These are phyloP conservation scores for Ceratocystis lukuohia DNA, from an alignment of 2,329 filamentous ascomycete species.

Conservation along the genomic window DNA sequence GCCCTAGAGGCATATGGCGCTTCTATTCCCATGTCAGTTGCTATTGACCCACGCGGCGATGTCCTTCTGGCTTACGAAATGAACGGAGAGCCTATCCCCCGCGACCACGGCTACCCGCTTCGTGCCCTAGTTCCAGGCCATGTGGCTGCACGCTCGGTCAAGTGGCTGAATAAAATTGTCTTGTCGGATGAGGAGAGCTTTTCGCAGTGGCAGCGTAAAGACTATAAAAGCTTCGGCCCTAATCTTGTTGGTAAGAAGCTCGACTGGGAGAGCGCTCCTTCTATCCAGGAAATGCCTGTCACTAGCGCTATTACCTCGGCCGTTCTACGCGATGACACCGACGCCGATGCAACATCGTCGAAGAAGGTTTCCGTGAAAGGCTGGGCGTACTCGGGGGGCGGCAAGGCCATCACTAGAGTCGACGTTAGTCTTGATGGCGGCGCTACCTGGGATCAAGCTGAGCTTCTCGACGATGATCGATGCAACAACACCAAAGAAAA, in stretches of 20 bases:
- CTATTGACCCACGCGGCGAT: constrained; percentile 46
- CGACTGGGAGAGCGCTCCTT: constrained; percentile 48
- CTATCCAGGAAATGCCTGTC: constrained; percentile 56
- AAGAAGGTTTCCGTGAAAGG: constrained; percentile 37
- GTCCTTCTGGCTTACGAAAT: constrained; percentile 54
- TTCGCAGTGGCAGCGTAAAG: constrained; percentile 51
- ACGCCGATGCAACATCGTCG: constrained; percentile 17
- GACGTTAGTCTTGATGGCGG: constrained; percentile 53
- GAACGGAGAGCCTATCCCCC: constrained; percentile 50
- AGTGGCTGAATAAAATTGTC: constrained; percentile 53
- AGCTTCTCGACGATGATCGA: constrained; percentile 37
- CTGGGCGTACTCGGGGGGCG: constrained; percentile 56
- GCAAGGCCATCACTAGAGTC: constrained; percentile 51
- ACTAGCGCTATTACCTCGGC: constrained; percentile 50
- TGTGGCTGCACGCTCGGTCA: constrained; percentile 54
- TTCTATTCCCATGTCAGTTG: constrained; percentile 46
- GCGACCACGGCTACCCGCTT: constrained; percentile 53
- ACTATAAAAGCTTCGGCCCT: constrained; percentile 57
- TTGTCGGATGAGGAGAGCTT: constrained; percentile 53
- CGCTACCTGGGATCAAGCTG: constrained; percentile 49
- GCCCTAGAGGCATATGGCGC: constrained; percentile 48
- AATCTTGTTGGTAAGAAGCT: constrained; percentile 39
- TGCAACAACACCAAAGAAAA: constrained; percentile 26
- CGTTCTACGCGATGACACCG: constrained; percentile 20
- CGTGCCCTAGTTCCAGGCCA: constrained; percentile 50